Evolutionary conservation across 148 eudicot species (phyloP), one percentile per base, ranked within the genome.

Genomic region (Cornus florida): DNA sequence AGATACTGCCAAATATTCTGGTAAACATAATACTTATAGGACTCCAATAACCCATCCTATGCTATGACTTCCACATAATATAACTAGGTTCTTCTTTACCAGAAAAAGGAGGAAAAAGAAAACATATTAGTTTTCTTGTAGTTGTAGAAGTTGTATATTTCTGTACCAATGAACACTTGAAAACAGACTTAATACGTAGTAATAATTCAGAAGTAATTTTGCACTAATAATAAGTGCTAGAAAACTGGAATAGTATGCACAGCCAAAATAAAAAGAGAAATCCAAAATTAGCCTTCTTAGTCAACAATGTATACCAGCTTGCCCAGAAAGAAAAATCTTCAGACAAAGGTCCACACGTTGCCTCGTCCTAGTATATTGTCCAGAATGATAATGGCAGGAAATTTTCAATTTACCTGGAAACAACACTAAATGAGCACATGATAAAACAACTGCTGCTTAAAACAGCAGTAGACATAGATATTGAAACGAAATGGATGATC

Each of bases 321-420:
- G 92, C 31, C 87, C 92, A 78, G 83, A 83, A 33, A 92, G 66
- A 75, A 89, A 76, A 77, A 89, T 78, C 89, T 83, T 80, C 46
- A 72, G 57, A 66, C 78, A 78, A 74, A 66, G 43, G 62, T 80
- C 76, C 75, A 75, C 72, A 22, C 39, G 75, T 35, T 72, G 74
- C 48, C 70, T 59, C 67, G 73, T 72, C 79, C 71, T 74, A 69
- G 71, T 53, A 46, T 71, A 72, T 31, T 67, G 70, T 62, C 82
- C 86, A 82, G 67, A 81, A 56, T 72, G 79, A 79, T 41, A 76
- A 71, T 81, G 73, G 75, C 43, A 71, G 64, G 67, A 80, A 53
- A 65, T 23, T 35, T 77, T 60, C 67, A 71, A 71, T 20, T 71
- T 79, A 35, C 89, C 89, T 79, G 78, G 65, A 71, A 60, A 60